phyloP scores from a whole-genome alignment of 495 filamentous ascomycete species.

The Penicillium desertorum region DNA sequence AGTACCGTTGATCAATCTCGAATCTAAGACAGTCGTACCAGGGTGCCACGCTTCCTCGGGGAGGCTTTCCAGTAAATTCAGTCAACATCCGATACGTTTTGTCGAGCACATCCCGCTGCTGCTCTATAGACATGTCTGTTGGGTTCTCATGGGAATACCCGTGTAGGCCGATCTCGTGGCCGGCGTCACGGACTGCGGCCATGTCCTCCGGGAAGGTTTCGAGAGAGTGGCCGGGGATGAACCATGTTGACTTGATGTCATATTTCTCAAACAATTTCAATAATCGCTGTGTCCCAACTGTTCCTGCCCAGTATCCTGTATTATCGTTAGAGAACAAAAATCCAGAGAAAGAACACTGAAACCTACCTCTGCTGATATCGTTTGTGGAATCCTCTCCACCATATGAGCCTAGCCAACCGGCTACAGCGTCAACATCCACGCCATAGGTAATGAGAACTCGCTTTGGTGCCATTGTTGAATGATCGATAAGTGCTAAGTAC shows the following conservation, averaged over 20 bases:
- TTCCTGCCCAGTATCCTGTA: slow-evolving; percentile 67
- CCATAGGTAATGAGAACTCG: slow-evolving; percentile 56
- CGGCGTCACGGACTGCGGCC: slow-evolving; percentile 66
- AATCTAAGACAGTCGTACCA: slow-evolving; percentile 22
- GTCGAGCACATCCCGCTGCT: slow-evolving; percentile 73
- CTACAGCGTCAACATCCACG: slow-evolving; percentile 68
- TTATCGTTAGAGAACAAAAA: slow-evolving; percentile 16
- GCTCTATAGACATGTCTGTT: slow-evolving; percentile 69
- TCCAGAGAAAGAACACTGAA: background rate
- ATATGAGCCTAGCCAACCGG: slow-evolving; percentile 70
- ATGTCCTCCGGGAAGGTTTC: slow-evolving; percentile 79
- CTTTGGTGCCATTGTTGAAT: slow-evolving; percentile 38
- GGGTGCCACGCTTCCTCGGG: slow-evolving; percentile 63
- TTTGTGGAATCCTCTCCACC: slow-evolving; percentile 65
- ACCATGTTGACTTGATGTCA: slow-evolving; percentile 79
- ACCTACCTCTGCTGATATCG: slow-evolving; percentile 60
- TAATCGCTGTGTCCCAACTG: slow-evolving; percentile 65
- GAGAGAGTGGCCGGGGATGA: slow-evolving; percentile 76
- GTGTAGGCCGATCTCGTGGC: slow-evolving; percentile 76
- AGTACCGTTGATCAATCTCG: background rate
- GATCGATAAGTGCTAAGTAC: background rate
- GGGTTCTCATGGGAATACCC: slow-evolving; percentile 79
- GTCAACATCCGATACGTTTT: slow-evolving; percentile 72
- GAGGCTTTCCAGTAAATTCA: slow-evolving; percentile 72
- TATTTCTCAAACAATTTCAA: slow-evolving; percentile 76